Evolutionary conservation across 2,329 filamentous ascomycete genomes (phyloP).

Genomic region (Aspergillus floridensis): DNA sequence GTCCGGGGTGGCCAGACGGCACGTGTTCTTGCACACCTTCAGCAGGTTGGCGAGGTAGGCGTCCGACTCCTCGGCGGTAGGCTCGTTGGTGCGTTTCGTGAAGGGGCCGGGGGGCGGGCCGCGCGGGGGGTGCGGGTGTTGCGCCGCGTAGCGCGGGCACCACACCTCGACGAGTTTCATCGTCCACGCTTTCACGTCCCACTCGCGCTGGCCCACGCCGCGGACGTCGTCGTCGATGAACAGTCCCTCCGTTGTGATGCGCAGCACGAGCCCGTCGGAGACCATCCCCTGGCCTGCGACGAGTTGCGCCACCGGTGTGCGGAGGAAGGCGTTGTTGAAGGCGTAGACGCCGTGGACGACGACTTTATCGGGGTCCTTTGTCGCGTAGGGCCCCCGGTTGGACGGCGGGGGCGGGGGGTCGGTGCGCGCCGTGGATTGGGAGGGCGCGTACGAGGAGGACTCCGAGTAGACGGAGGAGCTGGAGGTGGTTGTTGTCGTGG

Average conservation of each 20-base stretch:
- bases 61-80: conserved; percentile 65
- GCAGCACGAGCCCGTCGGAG: conserved; percentile 86
- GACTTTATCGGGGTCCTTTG: conserved; percentile 92
- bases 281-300: conserved; percentile 80
- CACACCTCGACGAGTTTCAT: conserved; percentile 89
- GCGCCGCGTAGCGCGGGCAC: conserved; percentile 61
- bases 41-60: conserved; percentile 62
- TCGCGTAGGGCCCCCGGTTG: conserved; percentile 73
- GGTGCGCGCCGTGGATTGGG: conserved; percentile 77
- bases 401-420: conserved; percentile 82
- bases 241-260: conserved; percentile 88
- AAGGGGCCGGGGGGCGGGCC: conserved; percentile 34
- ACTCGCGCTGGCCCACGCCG: conserved; percentile 88
- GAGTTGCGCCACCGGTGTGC: conserved; percentile 86
- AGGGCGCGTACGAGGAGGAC: conserved; percentile 80
- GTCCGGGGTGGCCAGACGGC: conserved; percentile 45
- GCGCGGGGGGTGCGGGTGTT: conserved; percentile 23
- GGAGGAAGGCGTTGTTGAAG: conserved; percentile 85
- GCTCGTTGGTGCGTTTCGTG: conserved; percentile 49
- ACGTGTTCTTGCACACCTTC: conserved; percentile 63
- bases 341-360: conserved; percentile 89
- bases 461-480: conserved; percentile 73
- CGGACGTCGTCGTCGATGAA: conserved; percentile 97
- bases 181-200: conserved; percentile 98
- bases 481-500: conserved; percentile 49